Evolutionary conservation across 352 stramenopile genomes (phyloP).

Genomic region (Phytophthora tentaculata): DNA sequence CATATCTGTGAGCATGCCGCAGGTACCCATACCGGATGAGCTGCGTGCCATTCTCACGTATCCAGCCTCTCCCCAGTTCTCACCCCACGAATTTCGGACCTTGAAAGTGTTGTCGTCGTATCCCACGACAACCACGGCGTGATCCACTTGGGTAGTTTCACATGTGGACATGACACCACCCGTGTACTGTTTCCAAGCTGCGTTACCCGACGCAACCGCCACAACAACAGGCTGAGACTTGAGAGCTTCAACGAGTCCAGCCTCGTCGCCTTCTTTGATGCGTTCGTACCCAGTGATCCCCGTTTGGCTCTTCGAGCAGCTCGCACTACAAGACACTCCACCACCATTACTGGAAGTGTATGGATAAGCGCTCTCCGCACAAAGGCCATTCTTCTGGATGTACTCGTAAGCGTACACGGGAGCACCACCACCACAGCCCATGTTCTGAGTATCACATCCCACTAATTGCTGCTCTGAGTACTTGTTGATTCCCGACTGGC

Average conservation of each 20-base stretch:
- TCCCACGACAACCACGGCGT: conserved; percentile 96
- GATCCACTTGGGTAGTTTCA: conserved; percentile 91
- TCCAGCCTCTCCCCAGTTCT: conserved; percentile 89
- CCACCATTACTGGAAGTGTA: conserved; percentile 60
- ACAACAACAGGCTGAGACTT: conserved; percentile 93
- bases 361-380: conserved; percentile 66
- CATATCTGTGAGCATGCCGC: conserved; percentile 56
- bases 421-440: conserved; percentile 90
- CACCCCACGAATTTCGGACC: conserved; percentile 97
- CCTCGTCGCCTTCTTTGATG: conserved; percentile 68
- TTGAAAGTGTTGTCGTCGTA: conserved; percentile 91
- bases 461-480: conserved; percentile 94
- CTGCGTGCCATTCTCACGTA: conserved; percentile 90
- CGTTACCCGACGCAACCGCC: conserved; percentile 93
- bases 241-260: conserved; percentile 83
- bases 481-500: conserved; percentile 65
- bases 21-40: conserved; percentile 55
- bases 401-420: conserved; percentile 92
- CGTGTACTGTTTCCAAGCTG: conserved; percentile 96
- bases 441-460: conserved; percentile 85
- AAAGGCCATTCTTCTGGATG: conserved; percentile 86
- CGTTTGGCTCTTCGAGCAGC: conserved; percentile 37
- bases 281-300: conserved; percentile 58
- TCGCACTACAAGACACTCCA: conserved; percentile 31
- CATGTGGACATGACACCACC: conserved; percentile 84